phyloP scores from a whole-genome alignment of 2,329 filamentous ascomycete genomes.

The Fusarium chlamydosporum region DNA sequence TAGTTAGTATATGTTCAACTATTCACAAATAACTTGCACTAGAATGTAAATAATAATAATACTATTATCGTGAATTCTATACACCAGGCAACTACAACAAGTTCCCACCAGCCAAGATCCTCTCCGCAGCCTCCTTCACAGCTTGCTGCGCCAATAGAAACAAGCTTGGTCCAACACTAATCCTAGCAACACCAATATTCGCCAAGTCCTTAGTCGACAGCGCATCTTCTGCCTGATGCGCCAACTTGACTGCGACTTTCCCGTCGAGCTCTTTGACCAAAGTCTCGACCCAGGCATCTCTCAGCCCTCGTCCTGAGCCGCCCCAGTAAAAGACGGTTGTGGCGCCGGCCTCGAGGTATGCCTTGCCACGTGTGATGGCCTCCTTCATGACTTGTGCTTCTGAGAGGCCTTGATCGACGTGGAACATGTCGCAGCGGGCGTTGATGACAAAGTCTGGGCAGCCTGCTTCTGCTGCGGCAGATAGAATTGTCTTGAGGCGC shows the following conservation, averaged over 20 bases:
- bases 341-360: slow-evolving; percentile 71
- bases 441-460: slow-evolving; percentile 70
- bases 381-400: slow-evolving; percentile 60
- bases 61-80: neutral
- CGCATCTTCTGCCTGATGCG: slow-evolving; percentile 52
- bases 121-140: slow-evolving; percentile 54
- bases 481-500: slow-evolving; percentile 61
- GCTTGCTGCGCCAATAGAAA: slow-evolving; percentile 59
- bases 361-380: slow-evolving; percentile 66
- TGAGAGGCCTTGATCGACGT: slow-evolving; percentile 49
- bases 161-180: slow-evolving; percentile 67
- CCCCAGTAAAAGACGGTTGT: slow-evolving; percentile 74
- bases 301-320: slow-evolving; percentile 59
- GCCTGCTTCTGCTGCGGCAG: slow-evolving; percentile 61
- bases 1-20: neutral
- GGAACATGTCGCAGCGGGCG: slow-evolving; percentile 69
- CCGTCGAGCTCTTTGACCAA: slow-evolving; percentile 65
- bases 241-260: slow-evolving; percentile 63
- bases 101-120: slow-evolving; percentile 51
- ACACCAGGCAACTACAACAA: slow-evolving; percentile 32
- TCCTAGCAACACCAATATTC: slow-evolving; percentile 66
- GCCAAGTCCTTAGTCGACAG: slow-evolving; percentile 62
- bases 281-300: slow-evolving; percentile 61
- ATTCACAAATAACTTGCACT: neutral
- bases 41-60: neutral